Conservation (phyloP, 2,329 filamentous ascomycete genomes). For the Leptographium flavum region DNA sequence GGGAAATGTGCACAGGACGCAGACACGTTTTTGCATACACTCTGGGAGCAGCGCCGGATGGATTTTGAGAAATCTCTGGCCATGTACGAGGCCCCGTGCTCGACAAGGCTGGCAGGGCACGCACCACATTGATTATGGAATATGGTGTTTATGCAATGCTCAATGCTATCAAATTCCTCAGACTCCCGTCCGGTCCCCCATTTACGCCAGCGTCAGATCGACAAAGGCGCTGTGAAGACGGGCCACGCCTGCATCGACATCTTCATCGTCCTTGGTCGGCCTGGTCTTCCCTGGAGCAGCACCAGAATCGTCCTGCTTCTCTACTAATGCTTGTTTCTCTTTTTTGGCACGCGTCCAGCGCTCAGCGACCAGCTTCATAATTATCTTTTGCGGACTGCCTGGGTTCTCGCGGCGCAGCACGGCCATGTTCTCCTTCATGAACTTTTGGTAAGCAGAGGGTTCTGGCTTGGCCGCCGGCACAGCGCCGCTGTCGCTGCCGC, state of each 20-base stretch:
- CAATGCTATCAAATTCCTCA: too few relatives aligned
- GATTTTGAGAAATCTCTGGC: too few relatives aligned
- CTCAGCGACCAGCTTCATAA: conserved; percentile 54
- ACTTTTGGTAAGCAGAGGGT: conserved; percentile 31
- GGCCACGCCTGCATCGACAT: neutral
- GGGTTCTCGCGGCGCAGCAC: conserved; percentile 41
- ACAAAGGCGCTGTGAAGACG: conserved; percentile 9
- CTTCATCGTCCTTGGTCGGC: too few relatives aligned
- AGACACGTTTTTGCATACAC: too few relatives aligned
- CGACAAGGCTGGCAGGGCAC: too few relatives aligned
- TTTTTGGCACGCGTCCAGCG: conserved; percentile 39
- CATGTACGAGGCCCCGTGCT: too few relatives aligned
- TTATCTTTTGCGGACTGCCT: conserved; percentile 45
- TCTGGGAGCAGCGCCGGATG: too few relatives aligned
- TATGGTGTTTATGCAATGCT: too few relatives aligned
- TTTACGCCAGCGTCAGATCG: conserved; percentile 7
- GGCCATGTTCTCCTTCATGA: conserved; percentile 55
- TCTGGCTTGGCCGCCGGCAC: neutral
- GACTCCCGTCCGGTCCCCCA: too few relatives aligned
- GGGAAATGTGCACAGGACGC: too few relatives aligned
- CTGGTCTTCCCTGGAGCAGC: neutral
- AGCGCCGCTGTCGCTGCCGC: conserved; percentile 8
- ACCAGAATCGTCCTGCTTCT: neutral
- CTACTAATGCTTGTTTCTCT: conserved; percentile 3
- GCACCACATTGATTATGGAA: too few relatives aligned